Evolutionary conservation across 2,329 filamentous ascomycete species (phyloP), one percentile per base, ranked within the genome.

Genomic region (Hymenoscyphus occultus): DNA sequence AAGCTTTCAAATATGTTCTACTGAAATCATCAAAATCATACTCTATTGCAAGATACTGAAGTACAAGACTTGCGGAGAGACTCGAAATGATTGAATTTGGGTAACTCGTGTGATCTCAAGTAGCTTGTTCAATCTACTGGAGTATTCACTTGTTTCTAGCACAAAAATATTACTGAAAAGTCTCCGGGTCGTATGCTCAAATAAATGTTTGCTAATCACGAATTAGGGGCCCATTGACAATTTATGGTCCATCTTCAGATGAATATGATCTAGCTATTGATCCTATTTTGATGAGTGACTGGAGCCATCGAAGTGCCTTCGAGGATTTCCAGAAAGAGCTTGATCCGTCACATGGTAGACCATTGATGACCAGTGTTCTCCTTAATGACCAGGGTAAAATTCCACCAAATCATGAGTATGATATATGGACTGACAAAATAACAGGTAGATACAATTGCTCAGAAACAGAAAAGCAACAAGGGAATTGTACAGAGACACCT

Each of bases 151-250:
- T 35, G 32, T 22, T 22, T 22, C 22, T 22, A 22, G 22, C 22
- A 22, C 22, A 22, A 22, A 22, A 22, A 22, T 22, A 22, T 22
- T 22, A 22, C 22, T 22, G 22, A 22, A 22, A 22, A 22, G 22
- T 22, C 22, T 22, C 22, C 22, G 22, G 22, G 22, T 22, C 7
- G 32, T 35, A 35, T 35, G 32, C 5, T 51, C 19, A 12, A 22
- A 22, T 9, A 19, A 22, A 51, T 4, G n/a, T 51, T 51, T 51
- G 9, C 45, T 56, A 28, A 62, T 10, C 9, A 13, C 6, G 3
- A 39, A 19, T 2, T 32, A 57, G 51, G 13, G 63, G 63, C 0
- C 80, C 79, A 1, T 83, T 90, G 19, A 74, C 87, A 31, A 84
- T 88, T 70, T 80, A 86, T 40, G 66, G 66, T 10, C 66, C 66